Percentiles rank a stretch among this genome's conserved stretches.
Conservation (phyloP, 371 early-diverging fungal species). For the Syncephalastrum monosporum region DNA sequence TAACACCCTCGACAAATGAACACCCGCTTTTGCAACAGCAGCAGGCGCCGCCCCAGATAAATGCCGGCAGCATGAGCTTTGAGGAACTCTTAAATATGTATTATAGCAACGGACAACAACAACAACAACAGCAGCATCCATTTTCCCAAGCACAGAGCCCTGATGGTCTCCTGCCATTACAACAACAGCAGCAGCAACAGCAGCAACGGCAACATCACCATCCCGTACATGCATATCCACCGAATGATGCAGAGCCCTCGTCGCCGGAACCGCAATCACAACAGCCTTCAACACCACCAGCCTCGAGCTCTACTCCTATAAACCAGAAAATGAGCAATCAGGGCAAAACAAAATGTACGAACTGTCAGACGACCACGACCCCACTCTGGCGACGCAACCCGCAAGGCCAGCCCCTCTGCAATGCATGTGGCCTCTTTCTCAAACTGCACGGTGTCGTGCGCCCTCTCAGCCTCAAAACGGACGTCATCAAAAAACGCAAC, state of each 20-base stretch:
- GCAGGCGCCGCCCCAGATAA: background rate
- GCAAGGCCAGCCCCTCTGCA: slow-evolving; percentile 65
- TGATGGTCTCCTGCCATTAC: background rate
- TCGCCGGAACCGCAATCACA: slow-evolving; percentile 1
- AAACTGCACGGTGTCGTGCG: slow-evolving; percentile 87
- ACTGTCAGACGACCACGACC: slow-evolving; percentile 90
- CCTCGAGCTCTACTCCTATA: slow-evolving; percentile 3
- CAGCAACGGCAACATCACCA: background rate
- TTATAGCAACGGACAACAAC: slow-evolving; percentile 12
- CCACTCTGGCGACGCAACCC: slow-evolving; percentile 95
- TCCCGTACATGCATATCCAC: background rate
- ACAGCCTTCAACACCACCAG: slow-evolving; percentile 23
- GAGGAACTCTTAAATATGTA: slow-evolving; percentile 27
- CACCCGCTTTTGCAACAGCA: background rate
- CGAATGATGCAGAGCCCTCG: no score
- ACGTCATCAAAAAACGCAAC: slow-evolving; percentile 84
- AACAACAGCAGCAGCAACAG: background rate
- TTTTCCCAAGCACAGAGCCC: background rate
- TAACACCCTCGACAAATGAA: slow-evolving; percentile 6
- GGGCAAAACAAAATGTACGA: slow-evolving; percentile 67
- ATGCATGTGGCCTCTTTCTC: slow-evolving; percentile 68
- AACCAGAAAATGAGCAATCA: slow-evolving; percentile 7
- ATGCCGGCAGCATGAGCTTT: slow-evolving; percentile 27
- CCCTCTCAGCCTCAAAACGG: slow-evolving; percentile 79
- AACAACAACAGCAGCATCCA: background rate